Conservation (phyloP, 2,329 filamentous ascomycete genomes). For the Chaetomium strumarium region DNA sequence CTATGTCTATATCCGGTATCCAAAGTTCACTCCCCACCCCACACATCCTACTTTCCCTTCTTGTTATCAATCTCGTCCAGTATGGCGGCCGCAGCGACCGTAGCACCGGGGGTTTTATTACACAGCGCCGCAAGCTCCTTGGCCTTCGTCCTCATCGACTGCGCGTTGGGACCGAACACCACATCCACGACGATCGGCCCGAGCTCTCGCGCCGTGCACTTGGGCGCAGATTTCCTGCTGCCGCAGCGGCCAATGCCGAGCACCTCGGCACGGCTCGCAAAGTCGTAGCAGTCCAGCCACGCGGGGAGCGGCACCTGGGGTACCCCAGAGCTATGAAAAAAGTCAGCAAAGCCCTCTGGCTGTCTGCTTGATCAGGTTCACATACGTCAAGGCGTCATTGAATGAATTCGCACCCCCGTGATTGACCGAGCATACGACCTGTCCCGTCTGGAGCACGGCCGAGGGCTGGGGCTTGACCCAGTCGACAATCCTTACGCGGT, state of each 20-base stretch:
- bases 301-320: constrained; percentile 41
- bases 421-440: constrained; percentile 37
- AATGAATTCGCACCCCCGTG: constrained; percentile 44
- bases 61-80: neutral
- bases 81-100: constrained; percentile 7
- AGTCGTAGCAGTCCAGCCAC: constrained; percentile 45
- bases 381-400: constrained; percentile 34
- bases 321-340: constrained; percentile 34
- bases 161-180: constrained; percentile 8
- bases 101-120: neutral
- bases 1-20: too few relatives aligned
- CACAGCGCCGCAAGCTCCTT: constrained; percentile 12
- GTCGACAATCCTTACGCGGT: constrained; percentile 32
- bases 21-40: too few relatives aligned
- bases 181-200: constrained; percentile 16
- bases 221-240: constrained; percentile 19
- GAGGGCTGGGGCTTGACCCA: constrained; percentile 38
- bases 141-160: constrained; percentile 9
- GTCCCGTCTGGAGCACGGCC: constrained; percentile 33
- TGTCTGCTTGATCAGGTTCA: neutral
- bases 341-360: neutral
- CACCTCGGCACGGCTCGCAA: constrained; percentile 38
- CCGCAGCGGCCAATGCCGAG: constrained; percentile 36
- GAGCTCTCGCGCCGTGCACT: constrained; percentile 18
- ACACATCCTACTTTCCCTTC: neutral